Evolutionary conservation across 2,329 filamentous ascomycete species (phyloP).

Genomic region (Arthrinium puccinioides): DNA sequence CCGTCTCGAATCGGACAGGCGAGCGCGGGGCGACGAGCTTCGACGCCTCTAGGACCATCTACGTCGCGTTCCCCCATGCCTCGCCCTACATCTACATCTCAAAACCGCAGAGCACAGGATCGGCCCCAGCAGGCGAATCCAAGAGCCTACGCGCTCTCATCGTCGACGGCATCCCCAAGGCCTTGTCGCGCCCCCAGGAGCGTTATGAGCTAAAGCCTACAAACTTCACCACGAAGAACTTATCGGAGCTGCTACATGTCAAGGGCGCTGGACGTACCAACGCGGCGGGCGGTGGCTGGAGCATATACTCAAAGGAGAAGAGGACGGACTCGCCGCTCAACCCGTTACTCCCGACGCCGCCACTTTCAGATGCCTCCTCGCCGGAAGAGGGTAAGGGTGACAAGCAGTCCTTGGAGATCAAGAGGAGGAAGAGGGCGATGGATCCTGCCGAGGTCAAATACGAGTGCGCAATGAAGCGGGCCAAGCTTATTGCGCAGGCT

Average conservation of each 20-base stretch:
- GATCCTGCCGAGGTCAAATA: conserved; percentile 20
- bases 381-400: conserved; percentile 12
- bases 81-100: conserved; percentile 68
- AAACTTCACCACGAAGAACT: conserved; percentile 61
- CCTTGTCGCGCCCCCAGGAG: conserved; percentile 66
- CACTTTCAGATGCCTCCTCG: conserved; percentile 31
- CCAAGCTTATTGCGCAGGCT: conserved; percentile 54
- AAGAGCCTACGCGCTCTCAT: conserved; percentile 64
- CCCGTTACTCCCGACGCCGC: conserved; percentile 37
- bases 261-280: conserved; percentile 65
- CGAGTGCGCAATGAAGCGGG: conserved; percentile 43
- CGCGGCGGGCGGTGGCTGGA: conserved; percentile 70
- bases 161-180: conserved; percentile 73
- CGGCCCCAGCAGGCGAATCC: conserved; percentile 40
- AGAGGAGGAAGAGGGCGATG: conserved; percentile 16
- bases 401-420: conserved; percentile 6
- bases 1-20: conserved; percentile 25
- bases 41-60: conserved; percentile 66
- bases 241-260: conserved; percentile 61
- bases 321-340: conserved; percentile 47
- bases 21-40: conserved; percentile 32
- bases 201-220: conserved; percentile 64
- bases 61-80: conserved; percentile 75
- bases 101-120: conserved; percentile 37
- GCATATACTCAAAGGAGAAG: conserved; percentile 63